A percentile compares a stretch with the other conserved stretches of the same genome.
These are phyloP conservation scores for Clarireedia paspali DNA, from an alignment of 2,329 filamentous ascomycete genomes.

Conservation along the genomic window DNA sequence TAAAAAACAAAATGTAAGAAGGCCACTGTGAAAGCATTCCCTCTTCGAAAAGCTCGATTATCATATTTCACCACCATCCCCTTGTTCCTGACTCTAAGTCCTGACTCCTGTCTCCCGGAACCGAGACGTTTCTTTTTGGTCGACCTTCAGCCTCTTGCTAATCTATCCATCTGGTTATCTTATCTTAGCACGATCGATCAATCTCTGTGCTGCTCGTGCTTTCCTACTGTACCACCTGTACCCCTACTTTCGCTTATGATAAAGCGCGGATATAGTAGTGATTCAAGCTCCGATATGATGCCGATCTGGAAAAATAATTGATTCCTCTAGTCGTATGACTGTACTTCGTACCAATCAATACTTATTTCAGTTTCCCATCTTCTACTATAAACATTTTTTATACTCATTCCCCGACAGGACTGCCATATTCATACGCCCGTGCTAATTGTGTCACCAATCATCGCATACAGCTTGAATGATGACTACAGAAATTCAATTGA, in stretches of 20 bases:
- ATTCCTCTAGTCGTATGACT: conserved; percentile 5
- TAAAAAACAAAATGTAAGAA: too few relatives aligned
- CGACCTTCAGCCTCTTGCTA: too few relatives aligned
- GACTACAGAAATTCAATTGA: conserved; percentile 13
- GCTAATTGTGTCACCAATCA: neutral
- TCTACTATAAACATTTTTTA: neutral
- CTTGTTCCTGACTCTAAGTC: too few relatives aligned
- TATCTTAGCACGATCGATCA: too few relatives aligned
- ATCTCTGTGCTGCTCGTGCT: too few relatives aligned
- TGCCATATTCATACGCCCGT: too few relatives aligned
- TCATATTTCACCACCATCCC: too few relatives aligned
- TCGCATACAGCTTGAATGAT: conserved; percentile 13
- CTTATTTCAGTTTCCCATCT: neutral
- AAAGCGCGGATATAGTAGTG: neutral
- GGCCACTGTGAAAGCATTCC: too few relatives aligned
- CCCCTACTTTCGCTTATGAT: neutral
- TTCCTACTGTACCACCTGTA: neutral
- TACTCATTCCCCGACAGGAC: neutral
- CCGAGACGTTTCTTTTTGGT: too few relatives aligned
- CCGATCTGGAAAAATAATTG: conserved; percentile 6
- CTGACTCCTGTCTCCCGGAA: too few relatives aligned
- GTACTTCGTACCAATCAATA: neutral
- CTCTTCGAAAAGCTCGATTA: too few relatives aligned
- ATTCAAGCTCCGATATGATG: conserved; percentile 6
- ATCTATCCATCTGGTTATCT: too few relatives aligned